phyloP scores from a whole-genome alignment of 257 asterid species.

The Pogostemon cablin region DNA sequence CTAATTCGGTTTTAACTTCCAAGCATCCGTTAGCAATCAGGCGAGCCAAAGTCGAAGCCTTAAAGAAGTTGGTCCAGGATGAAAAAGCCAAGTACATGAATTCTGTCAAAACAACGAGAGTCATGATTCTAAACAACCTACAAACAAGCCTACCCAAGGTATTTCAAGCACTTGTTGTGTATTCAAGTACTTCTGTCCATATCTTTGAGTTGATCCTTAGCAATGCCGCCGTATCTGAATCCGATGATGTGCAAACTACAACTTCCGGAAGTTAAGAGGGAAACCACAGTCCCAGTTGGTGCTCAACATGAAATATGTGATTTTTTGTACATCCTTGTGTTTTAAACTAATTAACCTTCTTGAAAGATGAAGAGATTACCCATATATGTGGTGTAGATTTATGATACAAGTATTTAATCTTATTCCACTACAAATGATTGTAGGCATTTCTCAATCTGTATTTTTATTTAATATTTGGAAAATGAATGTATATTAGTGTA shows the following conservation, averaged over 20 bases:
- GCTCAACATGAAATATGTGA: constrained; percentile 2
- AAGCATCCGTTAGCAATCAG: constrained; percentile 63
- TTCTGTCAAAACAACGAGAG: constrained; percentile 50
- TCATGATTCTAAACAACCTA: constrained; percentile 60
- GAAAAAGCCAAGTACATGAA: constrained; percentile 61
- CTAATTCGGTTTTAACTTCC: constrained; percentile 39
- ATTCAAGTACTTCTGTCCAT: constrained; percentile 56
- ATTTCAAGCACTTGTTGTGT: constrained; percentile 55
- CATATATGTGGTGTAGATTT: not conserved
- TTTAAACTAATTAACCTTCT: constrained; percentile 4
- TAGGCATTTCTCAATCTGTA: not conserved
- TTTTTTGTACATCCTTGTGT: constrained; percentile 37
- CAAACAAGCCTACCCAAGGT: constrained; percentile 72
- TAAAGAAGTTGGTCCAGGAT: constrained; percentile 47
- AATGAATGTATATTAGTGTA: not conserved
- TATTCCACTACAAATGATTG: no score
- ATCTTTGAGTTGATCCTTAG: constrained; percentile 50
- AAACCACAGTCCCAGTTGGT: not conserved
- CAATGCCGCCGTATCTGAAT: constrained; percentile 36
- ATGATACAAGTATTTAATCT: not conserved
- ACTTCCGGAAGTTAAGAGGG: constrained; percentile 26
- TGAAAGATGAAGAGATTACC: constrained; percentile 15
- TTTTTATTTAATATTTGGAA: not conserved
- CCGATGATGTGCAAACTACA: constrained; percentile 34
- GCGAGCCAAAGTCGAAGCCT: constrained; percentile 65